Conservation (phyloP, 2,329 filamentous ascomycete genomes). For the Colletotrichum caudatum region DNA sequence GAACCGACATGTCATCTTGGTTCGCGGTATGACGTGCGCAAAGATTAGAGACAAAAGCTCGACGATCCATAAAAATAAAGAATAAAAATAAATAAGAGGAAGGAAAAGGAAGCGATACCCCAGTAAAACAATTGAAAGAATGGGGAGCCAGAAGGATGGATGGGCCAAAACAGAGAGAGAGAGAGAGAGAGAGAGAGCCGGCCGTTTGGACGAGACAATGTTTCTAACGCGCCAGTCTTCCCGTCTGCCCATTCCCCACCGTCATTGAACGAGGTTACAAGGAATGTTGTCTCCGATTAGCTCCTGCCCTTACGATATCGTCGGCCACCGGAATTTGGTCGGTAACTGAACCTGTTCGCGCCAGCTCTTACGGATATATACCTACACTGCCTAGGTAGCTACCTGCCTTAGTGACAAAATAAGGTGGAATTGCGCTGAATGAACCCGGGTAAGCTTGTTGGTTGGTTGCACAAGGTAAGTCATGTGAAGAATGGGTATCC, state of each 20-base stretch:
- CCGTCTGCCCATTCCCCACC: constrained; percentile 38
- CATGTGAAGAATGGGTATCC: constrained; percentile 9
- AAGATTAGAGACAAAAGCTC: not conserved
- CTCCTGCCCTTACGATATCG: not conserved
- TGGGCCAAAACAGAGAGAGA: not conserved
- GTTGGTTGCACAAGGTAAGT: constrained; percentile 15
- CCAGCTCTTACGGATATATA: not conserved
- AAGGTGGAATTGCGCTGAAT: not conserved
- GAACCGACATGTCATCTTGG: not conserved
- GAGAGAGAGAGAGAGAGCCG: constrained; percentile 17
- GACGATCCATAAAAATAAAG: constrained; percentile 5
- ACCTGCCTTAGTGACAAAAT: not conserved
- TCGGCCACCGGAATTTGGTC: not conserved
- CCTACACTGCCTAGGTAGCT: no score
- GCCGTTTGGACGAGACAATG: constrained; percentile 36
- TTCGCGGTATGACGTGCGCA: constrained; percentile 19
- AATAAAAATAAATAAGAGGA: not conserved
- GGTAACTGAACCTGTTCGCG: not conserved
- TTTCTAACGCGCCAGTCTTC: constrained; percentile 34
- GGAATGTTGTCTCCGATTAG: constrained; percentile 34
- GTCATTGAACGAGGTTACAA: constrained; percentile 13
- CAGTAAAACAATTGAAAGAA: constrained; percentile 14
- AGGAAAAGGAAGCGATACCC: not conserved
- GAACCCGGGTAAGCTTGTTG: not conserved
- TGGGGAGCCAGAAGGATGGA: not conserved